Base-by-base conservation (phyloP, 257 asterid genomes). In the Solanum etuberosum region DNA sequence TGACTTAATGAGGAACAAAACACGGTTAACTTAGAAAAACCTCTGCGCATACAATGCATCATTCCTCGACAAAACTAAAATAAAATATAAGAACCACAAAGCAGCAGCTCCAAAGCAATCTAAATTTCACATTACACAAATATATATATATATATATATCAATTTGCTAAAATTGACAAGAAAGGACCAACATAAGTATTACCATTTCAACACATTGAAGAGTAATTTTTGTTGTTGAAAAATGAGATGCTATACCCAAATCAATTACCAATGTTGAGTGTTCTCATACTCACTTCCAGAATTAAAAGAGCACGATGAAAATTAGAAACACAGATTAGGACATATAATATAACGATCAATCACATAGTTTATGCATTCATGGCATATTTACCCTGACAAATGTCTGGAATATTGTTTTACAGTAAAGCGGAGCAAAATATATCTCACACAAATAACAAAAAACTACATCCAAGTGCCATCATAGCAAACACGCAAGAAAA, bases 121-220 rank as follows among this genome's bases (percentile, higher is more conserved):
- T n/a, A n/a, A n/a, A n/a, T n/a, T n/a, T n/a, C n/a, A n/a, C n/a
- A n/a, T n/a, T n/a, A n/a, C n/a, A n/a, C n/a, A n/a, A n/a, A n/a
- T n/a, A n/a, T n/a, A n/a, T n/a, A n/a, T n/a, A n/a, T n/a, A n/a
- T n/a, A n/a, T n/a, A n/a, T n/a, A n/a, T n/a, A n/a, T n/a, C 90
- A 18, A 76, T 27, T 83, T 59, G 83, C 89, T 5, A 65, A 67
- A 20, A 65, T 83, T 84, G 89, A 85, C 74, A 88, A 88, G 86
- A 88, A 90, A 86, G 89, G 85, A 23, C 21, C 86, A 67, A 48
- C 77, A n/a, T 72, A 40, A 5, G 57, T 5, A 46, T n/a, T n/a
- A 46, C 57, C 6, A 2, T 46, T 1, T 42, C 48, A 42, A 42
- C 48, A 4, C 51, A 43, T 43, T 48, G 59, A 16, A 5, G 59